Evolutionary conservation across 2,329 filamentous ascomycete genomes (phyloP), one percentile per base, ranked within the genome.

Genomic region (Huntiella savannae): DNA sequence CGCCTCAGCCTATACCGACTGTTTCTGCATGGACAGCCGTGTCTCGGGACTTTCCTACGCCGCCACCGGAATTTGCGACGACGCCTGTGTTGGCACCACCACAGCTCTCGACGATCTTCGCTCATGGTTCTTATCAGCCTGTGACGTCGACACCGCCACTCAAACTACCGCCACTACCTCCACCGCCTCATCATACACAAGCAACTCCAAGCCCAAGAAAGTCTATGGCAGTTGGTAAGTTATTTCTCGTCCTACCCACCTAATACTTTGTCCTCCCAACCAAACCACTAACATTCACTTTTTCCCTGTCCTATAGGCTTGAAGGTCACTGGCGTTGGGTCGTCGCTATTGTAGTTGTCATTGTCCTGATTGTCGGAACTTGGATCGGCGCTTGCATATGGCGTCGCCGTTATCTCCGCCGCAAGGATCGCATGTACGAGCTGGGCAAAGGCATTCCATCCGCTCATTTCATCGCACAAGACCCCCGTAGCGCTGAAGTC

Each of bases 281-380:
- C 7, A n/a, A 2, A n/a, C 12, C n/a, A 11, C 33, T 22, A 32
- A 15, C 7, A 12, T 4, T 51, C 15, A 7, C 16, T 16, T 34
- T 15, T 35, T 33, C 19, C 13, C 10, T 4, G 50, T 36, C 13
- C 10, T 16, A 4, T 51, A 84, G 81, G 80, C 62, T 82, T 43
- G 68, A 70, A 5, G 69, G 65, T 22, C 82, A 88, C 60, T 84
- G 74, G 66, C 70, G 77, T 64, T 93, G 83, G 83, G 73, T 92
- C 40, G 69, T 88, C 51, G 84, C 91, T 70, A 68, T 91, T 45
- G 77, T 85, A 52, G 65, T 88, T 51, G 68, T 92, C 22, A 69
- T 79, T 38, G 65, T 88, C 50, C 78, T 67, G 45, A 81, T 92
- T 51, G 63, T 69, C 11, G 66, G 67, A 48, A 71, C 84, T 55